A percentile compares a stretch with the other conserved stretches of the same genome.
These are phyloP conservation scores for Leishmania amazonensis DNA, from an alignment of 208 protist genomes.

Conservation along the genomic window DNA sequence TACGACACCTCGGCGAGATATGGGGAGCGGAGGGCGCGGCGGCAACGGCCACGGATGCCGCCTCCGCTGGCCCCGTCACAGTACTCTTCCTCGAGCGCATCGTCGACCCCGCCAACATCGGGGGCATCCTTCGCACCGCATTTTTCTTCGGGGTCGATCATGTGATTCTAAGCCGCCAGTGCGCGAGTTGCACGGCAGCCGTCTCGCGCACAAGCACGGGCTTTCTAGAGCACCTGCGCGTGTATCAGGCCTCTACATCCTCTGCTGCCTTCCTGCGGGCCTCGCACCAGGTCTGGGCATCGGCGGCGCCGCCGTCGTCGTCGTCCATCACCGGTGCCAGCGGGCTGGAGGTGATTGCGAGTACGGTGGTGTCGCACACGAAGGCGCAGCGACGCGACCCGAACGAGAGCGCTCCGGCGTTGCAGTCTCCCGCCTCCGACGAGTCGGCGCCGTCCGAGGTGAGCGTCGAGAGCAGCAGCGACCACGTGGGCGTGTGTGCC, in stretches of 20 bases:
- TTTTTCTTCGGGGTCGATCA: constrained; percentile 74
- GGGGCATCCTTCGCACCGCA: constrained; percentile 66
- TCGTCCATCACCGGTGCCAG: background rate
- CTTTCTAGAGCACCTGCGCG: constrained; percentile 69
- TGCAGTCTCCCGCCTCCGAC: background rate
- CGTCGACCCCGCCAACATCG: constrained; percentile 80
- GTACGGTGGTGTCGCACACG: constrained; percentile 9
- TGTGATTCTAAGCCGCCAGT: constrained; percentile 66
- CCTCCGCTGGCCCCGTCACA: constrained; percentile 4
- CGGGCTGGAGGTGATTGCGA: constrained; percentile 26
- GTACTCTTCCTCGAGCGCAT: constrained; percentile 78
- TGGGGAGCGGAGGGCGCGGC: constrained; percentile 5
- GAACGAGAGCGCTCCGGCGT: background rate
- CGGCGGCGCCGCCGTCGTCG: background rate
- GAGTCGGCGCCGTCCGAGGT: background rate
- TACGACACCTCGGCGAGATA: constrained; percentile 18
- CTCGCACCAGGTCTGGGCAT: background rate
- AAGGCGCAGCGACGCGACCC: background rate
- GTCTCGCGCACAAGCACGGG: constrained; percentile 74
- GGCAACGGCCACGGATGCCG: background rate
- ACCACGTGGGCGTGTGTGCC: background rate
- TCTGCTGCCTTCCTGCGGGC: constrained; percentile 44
- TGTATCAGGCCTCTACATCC: constrained; percentile 42
- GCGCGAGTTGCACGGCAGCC: constrained; percentile 66
- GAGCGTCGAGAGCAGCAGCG: background rate